Evolutionary conservation across 768 basidiomycete species (phyloP).

Genomic region (Daedaleopsis sinensis): DNA sequence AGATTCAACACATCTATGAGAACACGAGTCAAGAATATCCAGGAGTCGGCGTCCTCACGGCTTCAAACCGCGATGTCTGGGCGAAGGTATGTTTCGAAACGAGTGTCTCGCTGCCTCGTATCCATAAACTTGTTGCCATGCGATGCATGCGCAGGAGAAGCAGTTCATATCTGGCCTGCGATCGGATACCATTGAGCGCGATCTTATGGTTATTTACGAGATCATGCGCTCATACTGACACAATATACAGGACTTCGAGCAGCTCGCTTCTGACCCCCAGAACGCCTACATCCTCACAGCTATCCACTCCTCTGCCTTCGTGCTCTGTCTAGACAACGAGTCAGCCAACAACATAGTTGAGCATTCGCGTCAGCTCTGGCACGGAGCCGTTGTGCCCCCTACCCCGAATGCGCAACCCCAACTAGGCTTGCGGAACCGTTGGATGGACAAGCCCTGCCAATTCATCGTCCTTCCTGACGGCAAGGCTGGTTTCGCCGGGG

Average conservation of each 20-base stretch:
- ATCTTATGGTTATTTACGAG: no score
- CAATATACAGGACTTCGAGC: conserved; percentile 57
- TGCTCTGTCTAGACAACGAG: conserved; percentile 75
- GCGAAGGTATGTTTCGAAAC: conserved; percentile 60
- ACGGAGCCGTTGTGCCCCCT: conserved; percentile 55
- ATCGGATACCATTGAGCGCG: no score
- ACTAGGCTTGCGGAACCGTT: conserved; percentile 70
- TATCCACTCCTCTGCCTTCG: conserved; percentile 86
- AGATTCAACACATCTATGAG: conserved; percentile 72
- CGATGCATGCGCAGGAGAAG: no score
- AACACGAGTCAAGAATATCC: conserved; percentile 65
- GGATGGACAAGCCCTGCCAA: conserved; percentile 91
- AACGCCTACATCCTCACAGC: conserved; percentile 69
- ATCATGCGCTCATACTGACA: no score
- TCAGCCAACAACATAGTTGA: conserved; percentile 56
- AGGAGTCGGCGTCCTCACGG: conserved; percentile 76
- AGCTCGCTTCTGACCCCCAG: conserved; percentile 56
- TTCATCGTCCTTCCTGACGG: conserved; percentile 85
- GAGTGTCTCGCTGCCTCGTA: not conserved
- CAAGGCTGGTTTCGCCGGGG: conserved; percentile 86
- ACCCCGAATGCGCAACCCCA: not conserved
- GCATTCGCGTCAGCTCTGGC: conserved; percentile 78
- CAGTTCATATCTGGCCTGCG: no score
- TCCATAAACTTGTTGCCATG: no score
- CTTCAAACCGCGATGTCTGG: conserved; percentile 86